Evolutionary conservation across 78 protist species (phyloP).

Genomic region (Trichosphaerium sp.): DNA sequence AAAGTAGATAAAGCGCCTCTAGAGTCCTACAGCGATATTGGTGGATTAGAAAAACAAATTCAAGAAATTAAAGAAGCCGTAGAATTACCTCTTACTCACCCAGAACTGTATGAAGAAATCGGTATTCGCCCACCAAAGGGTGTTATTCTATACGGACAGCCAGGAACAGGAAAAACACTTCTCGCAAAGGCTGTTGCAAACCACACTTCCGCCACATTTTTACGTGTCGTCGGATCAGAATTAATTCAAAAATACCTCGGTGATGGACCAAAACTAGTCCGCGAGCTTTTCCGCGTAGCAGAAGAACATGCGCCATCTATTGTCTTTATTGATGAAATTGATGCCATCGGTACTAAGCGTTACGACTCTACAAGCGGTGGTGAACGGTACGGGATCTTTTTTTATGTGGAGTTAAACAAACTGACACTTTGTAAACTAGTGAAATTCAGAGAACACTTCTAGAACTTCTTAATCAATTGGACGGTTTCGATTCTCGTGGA

Average conservation of each 20-base stretch:
- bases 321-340: conserved; percentile 99
- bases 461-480: conserved; percentile 98
- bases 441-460: conserved; percentile 99
- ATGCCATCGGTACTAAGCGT: conserved; percentile 98
- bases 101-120: conserved; percentile 97
- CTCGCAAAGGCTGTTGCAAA: conserved; percentile 99
- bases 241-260: conserved; percentile 98
- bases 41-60: conserved; percentile 96
- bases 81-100: conserved; percentile 98
- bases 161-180: conserved; percentile 99
- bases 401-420: too few relatives aligned
- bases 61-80: conserved; percentile 99
- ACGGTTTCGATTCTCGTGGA: conserved; percentile 97
- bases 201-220: conserved; percentile 97
- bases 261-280: conserved; percentile 98
- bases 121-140: conserved; percentile 99
- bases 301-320: conserved; percentile 96
- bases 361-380: not conserved
- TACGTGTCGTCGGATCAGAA: conserved; percentile 98
- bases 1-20: conserved; percentile 98
- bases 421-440: conserved; percentile 92
- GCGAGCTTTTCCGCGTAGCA: conserved; percentile 95
- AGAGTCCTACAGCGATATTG: conserved; percentile 98
- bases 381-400: not conserved
- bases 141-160: conserved; percentile 96